phyloP scores from a whole-genome alignment of 371 early-diverging fungal genomes.

The Haplosporangium sp. region DNA sequence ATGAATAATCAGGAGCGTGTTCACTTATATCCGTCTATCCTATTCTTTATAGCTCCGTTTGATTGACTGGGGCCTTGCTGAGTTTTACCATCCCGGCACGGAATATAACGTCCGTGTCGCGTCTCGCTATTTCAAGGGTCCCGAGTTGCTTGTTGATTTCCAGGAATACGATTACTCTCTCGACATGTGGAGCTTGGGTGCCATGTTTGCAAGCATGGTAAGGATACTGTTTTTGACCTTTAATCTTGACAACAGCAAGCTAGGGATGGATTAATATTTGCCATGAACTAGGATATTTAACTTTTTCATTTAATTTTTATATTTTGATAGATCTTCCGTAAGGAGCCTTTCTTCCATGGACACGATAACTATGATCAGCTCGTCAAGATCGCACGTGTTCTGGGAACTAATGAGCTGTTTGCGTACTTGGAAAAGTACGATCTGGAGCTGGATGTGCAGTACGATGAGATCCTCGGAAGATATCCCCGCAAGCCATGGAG shows the following conservation, averaged over 20 bases:
- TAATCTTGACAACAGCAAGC: too few relatives aligned
- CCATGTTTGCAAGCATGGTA: conserved; percentile 99
- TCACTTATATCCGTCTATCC: neutral
- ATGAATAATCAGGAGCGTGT: neutral
- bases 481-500: conserved; percentile 96
- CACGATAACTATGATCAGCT: conserved; percentile 98
- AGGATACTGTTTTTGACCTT: conserved; percentile 3
- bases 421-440: conserved; percentile 96
- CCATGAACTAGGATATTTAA: neutral
- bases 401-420: conserved; percentile 94
- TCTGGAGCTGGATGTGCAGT: conserved; percentile 89
- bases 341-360: conserved; percentile 99
- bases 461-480: conserved; percentile 86
- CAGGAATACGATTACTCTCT: conserved; percentile 99
- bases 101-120: conserved; percentile 99
- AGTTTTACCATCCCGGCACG: conserved; percentile 98
- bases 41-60: conserved; percentile 79
- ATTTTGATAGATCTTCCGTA: conserved; percentile 91
- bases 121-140: conserved; percentile 99
- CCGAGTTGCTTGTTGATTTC: conserved; percentile 98
- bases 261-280: too few relatives aligned
- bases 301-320: neutral
- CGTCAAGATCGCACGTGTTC: conserved; percentile 95
- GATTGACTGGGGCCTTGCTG: conserved; percentile 99
- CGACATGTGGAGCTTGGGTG: conserved; percentile 99